These are phyloP conservation scores for Pistacia integerrima DNA, from an alignment of 345 rosid genomes.

Conservation along the genomic window DNA sequence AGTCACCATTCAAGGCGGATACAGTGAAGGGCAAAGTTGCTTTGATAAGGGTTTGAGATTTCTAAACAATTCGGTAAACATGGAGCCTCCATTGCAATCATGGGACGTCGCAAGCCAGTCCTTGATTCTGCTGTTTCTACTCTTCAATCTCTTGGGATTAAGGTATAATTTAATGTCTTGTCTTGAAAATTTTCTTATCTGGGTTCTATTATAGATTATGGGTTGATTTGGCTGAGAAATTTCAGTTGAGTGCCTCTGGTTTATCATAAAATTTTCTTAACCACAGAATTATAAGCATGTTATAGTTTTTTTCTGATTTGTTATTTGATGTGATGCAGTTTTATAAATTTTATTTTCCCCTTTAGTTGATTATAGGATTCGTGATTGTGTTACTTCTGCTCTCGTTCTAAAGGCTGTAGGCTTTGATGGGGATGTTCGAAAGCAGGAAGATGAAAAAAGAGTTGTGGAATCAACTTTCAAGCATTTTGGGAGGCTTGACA, in stretches of 20 bases:
- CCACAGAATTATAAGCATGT: too few relatives aligned
- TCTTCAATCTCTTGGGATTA: constrained; percentile 63
- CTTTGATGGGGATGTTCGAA: constrained; percentile 86
- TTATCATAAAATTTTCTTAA: too few relatives aligned
- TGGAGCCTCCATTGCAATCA: constrained; percentile 75
- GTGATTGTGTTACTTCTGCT: background rate
- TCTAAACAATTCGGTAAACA: constrained; percentile 67
- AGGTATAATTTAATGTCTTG: constrained; percentile 26
- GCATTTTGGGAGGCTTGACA: constrained; percentile 63
- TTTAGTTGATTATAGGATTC: background rate
- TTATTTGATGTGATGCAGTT: background rate
- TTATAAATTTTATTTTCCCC: background rate
- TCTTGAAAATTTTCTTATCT: background rate
- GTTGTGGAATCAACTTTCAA: constrained; percentile 68
- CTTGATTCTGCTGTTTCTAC: constrained; percentile 65
- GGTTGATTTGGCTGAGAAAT: background rate
- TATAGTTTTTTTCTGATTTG: background rate
- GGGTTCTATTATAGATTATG: background rate
- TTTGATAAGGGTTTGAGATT: constrained; percentile 77
- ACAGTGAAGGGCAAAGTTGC: constrained; percentile 59
- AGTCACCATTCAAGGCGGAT: constrained; percentile 69
- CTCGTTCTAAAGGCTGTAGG: constrained; percentile 59
- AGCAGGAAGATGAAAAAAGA: constrained; percentile 68
- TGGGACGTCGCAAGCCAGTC: constrained; percentile 73
- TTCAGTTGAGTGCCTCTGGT: background rate